phyloP scores from a whole-genome alignment of 2,329 filamentous ascomycete genomes.

The Fusarium begoniae region DNA sequence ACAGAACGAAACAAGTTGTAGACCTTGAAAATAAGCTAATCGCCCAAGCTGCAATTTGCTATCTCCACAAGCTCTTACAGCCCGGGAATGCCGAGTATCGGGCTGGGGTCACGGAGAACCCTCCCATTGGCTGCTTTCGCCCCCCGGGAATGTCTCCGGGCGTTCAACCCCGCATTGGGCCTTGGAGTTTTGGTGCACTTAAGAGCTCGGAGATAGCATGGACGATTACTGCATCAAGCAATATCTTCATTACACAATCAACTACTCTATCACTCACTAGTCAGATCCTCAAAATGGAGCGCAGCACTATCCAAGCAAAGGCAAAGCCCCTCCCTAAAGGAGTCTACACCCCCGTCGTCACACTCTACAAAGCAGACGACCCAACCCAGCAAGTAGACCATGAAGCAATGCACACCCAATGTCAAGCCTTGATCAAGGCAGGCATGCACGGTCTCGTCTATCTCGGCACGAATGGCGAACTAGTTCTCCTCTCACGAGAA shows the following conservation, averaged over 20 bases:
- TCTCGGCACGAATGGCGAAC: constrained; percentile 58
- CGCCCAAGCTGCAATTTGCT: neutral
- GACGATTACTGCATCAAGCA: neutral
- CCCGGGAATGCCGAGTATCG: neutral
- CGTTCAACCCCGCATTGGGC: neutral
- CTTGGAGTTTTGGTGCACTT: neutral
- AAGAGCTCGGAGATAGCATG: constrained; percentile 11
- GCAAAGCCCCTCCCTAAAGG: constrained; percentile 52
- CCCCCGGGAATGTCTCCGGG: constrained; percentile 1
- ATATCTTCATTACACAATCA: neutral
- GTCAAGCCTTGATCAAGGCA: constrained; percentile 51
- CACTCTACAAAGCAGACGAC: constrained; percentile 53
- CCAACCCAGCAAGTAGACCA: constrained; percentile 53
- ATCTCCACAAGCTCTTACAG: neutral
- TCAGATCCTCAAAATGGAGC: constrained; percentile 36
- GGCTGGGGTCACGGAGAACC: neutral
- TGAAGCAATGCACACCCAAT: constrained; percentile 56
- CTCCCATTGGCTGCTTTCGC: neutral
- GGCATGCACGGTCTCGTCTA: constrained; percentile 58
- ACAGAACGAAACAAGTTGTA: neutral
- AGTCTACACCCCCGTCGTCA: constrained; percentile 58
- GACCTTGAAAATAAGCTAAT: constrained; percentile 18
- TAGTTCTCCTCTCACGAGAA: constrained; percentile 51
- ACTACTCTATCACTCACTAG: neutral
- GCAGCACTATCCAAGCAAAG: constrained; percentile 48